Evolutionary conservation across 768 basidiomycete species (phyloP), one percentile per base, ranked within the genome.

Genomic region (Candolleomyces efflorescens): DNA sequence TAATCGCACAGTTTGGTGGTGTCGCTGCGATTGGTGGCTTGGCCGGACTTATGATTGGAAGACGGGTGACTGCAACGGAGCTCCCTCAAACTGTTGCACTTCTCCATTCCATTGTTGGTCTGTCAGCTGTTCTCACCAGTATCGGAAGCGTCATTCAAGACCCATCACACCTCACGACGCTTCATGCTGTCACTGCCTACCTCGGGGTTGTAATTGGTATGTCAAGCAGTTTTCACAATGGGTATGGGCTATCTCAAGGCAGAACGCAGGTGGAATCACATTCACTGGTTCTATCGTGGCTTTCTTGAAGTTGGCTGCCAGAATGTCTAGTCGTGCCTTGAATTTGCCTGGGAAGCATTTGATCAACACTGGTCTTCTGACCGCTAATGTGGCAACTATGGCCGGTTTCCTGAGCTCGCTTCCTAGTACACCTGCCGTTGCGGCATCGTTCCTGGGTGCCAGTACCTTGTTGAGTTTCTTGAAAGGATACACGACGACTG

Each of bases 231-330:
- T 11, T 50, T 36, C 37, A 56, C 23, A 62, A 32, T n/a, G n/a
- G n/a, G n/a, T n/a, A n/a, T n/a, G n/a, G n/a, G 58, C 55, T 20
- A 59, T 50, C 46, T 54, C 11, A 32, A 32, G 7, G 27, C 32
- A 32, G 32, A 11, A 32, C 11, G 7, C 57, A 81, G 83, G 86
- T 72, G 92, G 92, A 58, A 78, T 94, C 53, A 94, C 92, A 0
- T 94, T 94, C 66, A 94, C 92, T 3, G 92, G 92, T 24, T 93
- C 92, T 1, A 84, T 94, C 44, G 89, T 94, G 15, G 92, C 92
- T 3, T 94, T 92, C 80, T 71, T 94, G 47, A 94, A 94, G 68
- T 78, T 94, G 38, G 90, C 91, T 5, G 92, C 89, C 7, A 83
- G 81, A 56, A 90, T 94, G 83, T 78, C 87, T 4, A 90, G 89